A percentile compares a stretch with the other conserved stretches of the same genome.
phyloP scores from a whole-genome alignment of 2,329 filamentous ascomycete species.

The Pseudogymnoascus sp. region DNA sequence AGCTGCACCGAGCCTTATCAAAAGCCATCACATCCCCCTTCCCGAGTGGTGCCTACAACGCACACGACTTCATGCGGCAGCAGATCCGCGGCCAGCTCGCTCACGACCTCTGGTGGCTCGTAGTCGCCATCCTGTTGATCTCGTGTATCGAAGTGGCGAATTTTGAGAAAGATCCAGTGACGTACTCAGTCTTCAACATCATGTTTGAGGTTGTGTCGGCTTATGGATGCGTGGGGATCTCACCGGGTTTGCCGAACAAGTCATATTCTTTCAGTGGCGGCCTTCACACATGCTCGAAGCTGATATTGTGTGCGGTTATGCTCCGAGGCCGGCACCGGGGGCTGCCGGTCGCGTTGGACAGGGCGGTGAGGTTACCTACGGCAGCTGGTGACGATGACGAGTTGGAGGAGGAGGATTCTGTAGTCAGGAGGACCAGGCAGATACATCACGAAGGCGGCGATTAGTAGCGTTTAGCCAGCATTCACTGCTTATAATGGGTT shows the following conservation, averaged over 20 bases:
- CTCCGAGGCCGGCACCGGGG: slow-evolving; percentile 44
- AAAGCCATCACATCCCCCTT: slow-evolving; percentile 16
- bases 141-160: slow-evolving; percentile 71
- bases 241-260: slow-evolving; percentile 63
- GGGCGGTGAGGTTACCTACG: slow-evolving; percentile 36
- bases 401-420: not conserved
- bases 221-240: slow-evolving; percentile 84
- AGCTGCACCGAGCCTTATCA: not conserved
- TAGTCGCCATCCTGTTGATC: slow-evolving; percentile 86
- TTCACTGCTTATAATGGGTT: not conserved
- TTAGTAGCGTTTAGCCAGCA: not conserved
- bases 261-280: slow-evolving; percentile 72
- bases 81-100: slow-evolving; percentile 90
- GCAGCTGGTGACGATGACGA: slow-evolving; percentile 13
- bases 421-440: not conserved
- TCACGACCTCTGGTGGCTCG: slow-evolving; percentile 97
- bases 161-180: slow-evolving; percentile 26
- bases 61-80: slow-evolving; percentile 74
- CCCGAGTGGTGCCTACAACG: slow-evolving; percentile 41
- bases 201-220: slow-evolving; percentile 84
- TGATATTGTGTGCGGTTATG: slow-evolving; percentile 47
- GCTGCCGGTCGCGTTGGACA: slow-evolving; percentile 44
- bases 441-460: not conserved
- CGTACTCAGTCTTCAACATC: slow-evolving; percentile 46
- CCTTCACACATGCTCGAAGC: slow-evolving; percentile 58